Evolutionary conservation across 2,329 filamentous ascomycete genomes (phyloP), one percentile per base, ranked within the genome.

Genomic region (Botrytis squamosa): DNA sequence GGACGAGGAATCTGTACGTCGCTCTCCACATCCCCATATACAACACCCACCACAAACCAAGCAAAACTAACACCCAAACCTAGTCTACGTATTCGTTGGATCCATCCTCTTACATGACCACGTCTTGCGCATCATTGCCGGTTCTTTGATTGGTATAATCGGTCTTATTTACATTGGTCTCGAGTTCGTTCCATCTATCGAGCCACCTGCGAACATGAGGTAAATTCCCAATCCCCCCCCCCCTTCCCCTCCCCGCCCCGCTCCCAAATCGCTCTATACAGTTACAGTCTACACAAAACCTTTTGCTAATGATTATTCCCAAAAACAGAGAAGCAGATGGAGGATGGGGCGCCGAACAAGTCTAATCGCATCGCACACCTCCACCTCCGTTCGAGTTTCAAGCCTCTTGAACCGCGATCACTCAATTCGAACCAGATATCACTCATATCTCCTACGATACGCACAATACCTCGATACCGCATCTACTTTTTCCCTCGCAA

Each of bases 1-100:
- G 96, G 96, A 75, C 94, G 96, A 82, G 96, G 96, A 84, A 87
- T 94, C 82, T 98, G 95, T 97, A 90, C 85, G 94, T 90, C 25
- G 55, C 10, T 22, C 52, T 36, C 69, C 33, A 52, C 14, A 66
- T 33, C 25, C 14, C 44, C 69, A 49, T 71, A 57, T 18, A 25
- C 44, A 70, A 71, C 52, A n/a, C 36, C 36, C 36, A 42, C 64
- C 70, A 59, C 62, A 49, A 22, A 73, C 66, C 60, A 49, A 25
- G 29, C 52, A 40, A 36, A 44, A 42, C 77, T 82, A 70, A 80
- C 67, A 75, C 49, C 25, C 29, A 40, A 57, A 16, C 38, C 40
- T 75, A 97, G 95, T 99, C 87, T 99, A 99, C 88, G 89, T 98
- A 84, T 98, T 99, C 84, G 87, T 97, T 80, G 96, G 95, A 78